Evolutionary conservation across 345 rosid species (phyloP), one percentile per base, ranked within the genome.

Genomic region (Triadica sebifera): DNA sequence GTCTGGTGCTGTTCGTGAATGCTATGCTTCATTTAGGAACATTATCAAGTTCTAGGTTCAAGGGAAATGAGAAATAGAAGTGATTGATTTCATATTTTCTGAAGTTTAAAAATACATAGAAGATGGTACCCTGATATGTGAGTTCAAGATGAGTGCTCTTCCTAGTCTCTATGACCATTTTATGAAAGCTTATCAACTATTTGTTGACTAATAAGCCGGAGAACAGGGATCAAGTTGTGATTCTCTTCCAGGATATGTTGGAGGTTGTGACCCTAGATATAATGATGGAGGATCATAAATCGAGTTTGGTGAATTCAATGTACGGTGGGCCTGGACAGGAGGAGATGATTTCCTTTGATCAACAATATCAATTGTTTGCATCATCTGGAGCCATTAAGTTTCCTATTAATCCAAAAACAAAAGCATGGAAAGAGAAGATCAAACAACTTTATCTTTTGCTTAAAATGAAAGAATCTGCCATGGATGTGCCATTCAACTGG

Each of bases 391-490:
- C 98, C 75, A 96, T 96, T 78, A 86, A 39, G 13, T 96, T 91
- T 84, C 98, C 99, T 8, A 79, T 94, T 81, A 73, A 75, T 3
- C 94, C 86, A 15, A 81, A 47, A 63, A 85, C 95, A 61, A 97
- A 93, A 86, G 98, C 98, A 71, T 96, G 99, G 99, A 88, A 80
- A 81, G 99, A 96, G 80, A 93, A 91, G 97, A 92, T 92, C 77
- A 90, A 90, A 55, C 81, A 93, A 60, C 85, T 92, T 74, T 77
- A 73, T 80, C 88, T 91, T 38, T 86, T 96, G 86, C 94, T 96
- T 74, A 93, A 93, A 72, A 91, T 97, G 6, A 96, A 96, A 88
- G 99, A 96, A 81, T 96, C 99, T 53, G 98, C 98, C 20, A 96
- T 93, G 99, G 99, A 96, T 85, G 99, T 96, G 15, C 99, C 99